Percentiles rank a stretch among this genome's conserved stretches.
These are phyloP conservation scores for Elsinoe australis DNA, from an alignment of 2,329 filamentous ascomycete genomes.

Conservation along the genomic window DNA sequence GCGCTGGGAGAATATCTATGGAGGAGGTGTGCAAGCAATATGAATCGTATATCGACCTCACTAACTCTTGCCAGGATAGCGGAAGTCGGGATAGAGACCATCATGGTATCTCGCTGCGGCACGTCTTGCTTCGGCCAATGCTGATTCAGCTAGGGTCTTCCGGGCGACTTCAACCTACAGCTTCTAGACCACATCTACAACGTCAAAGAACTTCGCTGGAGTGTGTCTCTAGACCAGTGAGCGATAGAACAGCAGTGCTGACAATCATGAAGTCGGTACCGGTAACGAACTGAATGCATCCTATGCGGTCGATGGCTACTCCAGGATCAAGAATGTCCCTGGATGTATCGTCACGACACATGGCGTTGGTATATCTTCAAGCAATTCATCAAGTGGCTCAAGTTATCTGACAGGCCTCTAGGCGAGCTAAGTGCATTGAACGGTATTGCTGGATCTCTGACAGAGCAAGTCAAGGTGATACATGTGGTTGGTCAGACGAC, in stretches of 20 bases:
- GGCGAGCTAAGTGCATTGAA: slow-evolving; percentile 40
- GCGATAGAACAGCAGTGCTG: no score
- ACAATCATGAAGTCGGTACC: slow-evolving; percentile 49
- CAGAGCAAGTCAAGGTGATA: slow-evolving; percentile 39
- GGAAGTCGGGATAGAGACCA: slow-evolving; percentile 7
- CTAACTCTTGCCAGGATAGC: not conserved
- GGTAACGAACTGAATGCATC: slow-evolving; percentile 53
- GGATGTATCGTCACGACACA: slow-evolving; percentile 51
- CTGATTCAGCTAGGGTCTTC: slow-evolving; percentile 28
- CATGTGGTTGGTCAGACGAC: slow-evolving; percentile 42
- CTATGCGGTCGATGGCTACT: slow-evolving; percentile 53
- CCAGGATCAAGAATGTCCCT: slow-evolving; percentile 45
- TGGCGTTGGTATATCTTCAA: slow-evolving; percentile 42
- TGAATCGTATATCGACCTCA: not conserved
- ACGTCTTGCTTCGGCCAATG: not conserved
- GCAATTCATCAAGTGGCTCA: not conserved
- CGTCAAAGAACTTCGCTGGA: slow-evolving; percentile 34
- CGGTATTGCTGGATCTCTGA: slow-evolving; percentile 38
- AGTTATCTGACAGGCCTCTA: not conserved
- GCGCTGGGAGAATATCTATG: slow-evolving; percentile 14
- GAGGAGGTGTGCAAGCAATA: slow-evolving; percentile 13
- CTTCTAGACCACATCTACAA: slow-evolving; percentile 39
- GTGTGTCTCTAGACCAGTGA: not conserved
- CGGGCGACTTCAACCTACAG: slow-evolving; percentile 41
- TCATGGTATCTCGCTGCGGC: no score